Conservation (phyloP, 2,329 filamentous ascomycete species). For the Colletotrichum sp. region DNA sequence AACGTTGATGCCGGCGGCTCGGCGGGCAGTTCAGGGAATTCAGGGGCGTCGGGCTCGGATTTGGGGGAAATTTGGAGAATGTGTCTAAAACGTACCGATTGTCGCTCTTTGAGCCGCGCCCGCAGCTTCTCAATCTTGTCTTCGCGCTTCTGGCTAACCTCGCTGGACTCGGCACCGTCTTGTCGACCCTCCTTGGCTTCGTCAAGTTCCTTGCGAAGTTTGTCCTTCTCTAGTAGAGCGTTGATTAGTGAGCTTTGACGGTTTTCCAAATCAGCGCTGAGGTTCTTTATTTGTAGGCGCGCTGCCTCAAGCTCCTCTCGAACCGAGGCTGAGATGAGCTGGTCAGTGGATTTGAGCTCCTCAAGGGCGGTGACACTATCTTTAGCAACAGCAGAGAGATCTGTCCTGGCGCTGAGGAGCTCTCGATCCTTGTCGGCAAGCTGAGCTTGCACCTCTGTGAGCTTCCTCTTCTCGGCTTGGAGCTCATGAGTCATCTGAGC, state of each 20-base stretch:
- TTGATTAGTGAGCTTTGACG: conserved; percentile 65
- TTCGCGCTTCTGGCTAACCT: conserved; percentile 42
- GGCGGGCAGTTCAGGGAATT: neutral
- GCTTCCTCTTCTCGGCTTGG: conserved; percentile 36
- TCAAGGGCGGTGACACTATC: conserved; percentile 59
- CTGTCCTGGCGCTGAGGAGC: conserved; percentile 53
- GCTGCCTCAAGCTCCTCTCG: conserved; percentile 61
- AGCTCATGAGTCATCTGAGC: conserved; percentile 46
- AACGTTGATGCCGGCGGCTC: neutral
- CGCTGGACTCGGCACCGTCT: conserved; percentile 37
- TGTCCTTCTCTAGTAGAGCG: conserved; percentile 64
- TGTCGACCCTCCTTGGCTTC: conserved; percentile 42
- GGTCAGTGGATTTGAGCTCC: conserved; percentile 63
- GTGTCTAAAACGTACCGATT: conserved; percentile 55
- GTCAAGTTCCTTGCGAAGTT: conserved; percentile 59
- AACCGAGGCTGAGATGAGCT: conserved; percentile 62
- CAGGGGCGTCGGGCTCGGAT: neutral
- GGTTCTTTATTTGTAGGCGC: conserved; percentile 53
- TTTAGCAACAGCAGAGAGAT: conserved; percentile 59
- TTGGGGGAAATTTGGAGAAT: neutral
- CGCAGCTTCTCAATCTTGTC: conserved; percentile 65
- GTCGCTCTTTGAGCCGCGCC: conserved; percentile 57
- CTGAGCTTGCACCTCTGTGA: conserved; percentile 46
- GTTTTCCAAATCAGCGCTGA: conserved; percentile 57
- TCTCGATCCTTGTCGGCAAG: conserved; percentile 60